Conservation (phyloP, 2,329 filamentous ascomycete genomes). For the Beauveria sp. region DNA sequence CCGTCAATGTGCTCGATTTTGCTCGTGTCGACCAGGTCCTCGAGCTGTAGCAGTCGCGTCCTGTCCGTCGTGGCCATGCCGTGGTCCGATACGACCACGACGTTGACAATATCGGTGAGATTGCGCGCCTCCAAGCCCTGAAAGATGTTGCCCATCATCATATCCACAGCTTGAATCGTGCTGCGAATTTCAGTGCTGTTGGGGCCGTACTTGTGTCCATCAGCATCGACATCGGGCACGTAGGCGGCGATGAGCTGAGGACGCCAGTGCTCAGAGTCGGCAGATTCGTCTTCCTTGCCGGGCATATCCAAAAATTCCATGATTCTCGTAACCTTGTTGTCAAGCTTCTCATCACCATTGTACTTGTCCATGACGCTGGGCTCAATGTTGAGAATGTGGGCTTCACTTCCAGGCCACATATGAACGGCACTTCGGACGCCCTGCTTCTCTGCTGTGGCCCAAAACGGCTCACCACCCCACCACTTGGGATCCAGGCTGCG, state of each 20-base stretch:
- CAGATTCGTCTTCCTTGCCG: conserved; percentile 53
- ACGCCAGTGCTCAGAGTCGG: conserved; percentile 46
- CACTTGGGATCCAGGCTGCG: conserved; percentile 78
- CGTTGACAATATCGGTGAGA: conserved; percentile 81
- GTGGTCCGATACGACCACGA: conserved; percentile 95
- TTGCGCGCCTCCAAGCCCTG: conserved; percentile 72
- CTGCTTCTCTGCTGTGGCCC: conserved; percentile 83
- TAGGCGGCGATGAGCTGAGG: conserved; percentile 93
- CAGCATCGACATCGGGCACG: conserved; percentile 82
- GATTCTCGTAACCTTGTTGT: conserved; percentile 70
- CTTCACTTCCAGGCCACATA: conserved; percentile 98
- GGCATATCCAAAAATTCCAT: conserved; percentile 80
- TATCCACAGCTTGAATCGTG: conserved; percentile 74
- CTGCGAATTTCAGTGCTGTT: conserved; percentile 85
- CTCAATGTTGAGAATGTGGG: conserved; percentile 66
- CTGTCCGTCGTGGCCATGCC: conserved; percentile 93
- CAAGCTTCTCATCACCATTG: conserved; percentile 67
- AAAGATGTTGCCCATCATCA: conserved; percentile 73
- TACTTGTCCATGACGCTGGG: conserved; percentile 79
- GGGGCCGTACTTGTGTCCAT: conserved; percentile 83
- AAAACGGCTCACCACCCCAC: conserved; percentile 93
- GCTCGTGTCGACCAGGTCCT: conserved; percentile 73
- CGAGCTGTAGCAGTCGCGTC: conserved; percentile 74
- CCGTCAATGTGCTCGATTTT: conserved; percentile 82
- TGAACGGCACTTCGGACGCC: conserved; percentile 76